Evolutionary conservation across 2,329 filamentous ascomycete species (phyloP), one percentile per base, ranked within the genome.

Genomic region (Epichloe festucae): DNA sequence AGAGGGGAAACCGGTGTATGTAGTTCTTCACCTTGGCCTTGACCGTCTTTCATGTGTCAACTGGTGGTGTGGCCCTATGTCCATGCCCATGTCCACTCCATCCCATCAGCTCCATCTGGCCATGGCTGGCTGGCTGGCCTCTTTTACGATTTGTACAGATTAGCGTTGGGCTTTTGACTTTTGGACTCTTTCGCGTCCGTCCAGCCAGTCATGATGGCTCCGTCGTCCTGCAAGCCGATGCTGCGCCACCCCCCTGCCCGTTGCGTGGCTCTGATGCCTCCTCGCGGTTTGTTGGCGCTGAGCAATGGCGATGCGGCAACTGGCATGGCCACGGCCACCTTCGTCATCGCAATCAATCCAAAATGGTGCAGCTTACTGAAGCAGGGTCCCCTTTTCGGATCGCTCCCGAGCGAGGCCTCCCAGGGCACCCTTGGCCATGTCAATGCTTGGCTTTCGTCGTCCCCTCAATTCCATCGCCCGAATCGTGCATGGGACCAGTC

Each of bases 351-450:
- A 39, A 31, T 31, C 27, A 31, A 11, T 10, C 50, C 17, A 38
- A 38, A 36, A 39, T 17, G 38, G 39, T 36, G 38, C 47, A 54
- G 10, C 38, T 27, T 15, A 27, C 19, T 34, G n/a, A 48, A 27
- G 46, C 46, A 39, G 36, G 19, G 14, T 36, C 12, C 15, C 21
- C 36, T 42, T 41, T 45, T 52, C 50, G 50, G 52, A 50, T 54
- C 50, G 52, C 41, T 52, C 36, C 52, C 52, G 53, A 52, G 43
- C 50, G 46, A 49, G 53, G 52, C 48, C 48, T 53, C 48, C 52
- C 45, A 49, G 19, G 48, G 40, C 40, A 44, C 36, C 48, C 40
- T 45, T 48, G 46, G 23, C 36, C 40, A 39, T 50, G 17, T 11
- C 17, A 31, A 10, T 40, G 39, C 39, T 49, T 42, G 48, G 39